Evolutionary conservation across 1,284 basidiomycete species (phyloP).

Genomic region (Caloboletus inedulis): DNA sequence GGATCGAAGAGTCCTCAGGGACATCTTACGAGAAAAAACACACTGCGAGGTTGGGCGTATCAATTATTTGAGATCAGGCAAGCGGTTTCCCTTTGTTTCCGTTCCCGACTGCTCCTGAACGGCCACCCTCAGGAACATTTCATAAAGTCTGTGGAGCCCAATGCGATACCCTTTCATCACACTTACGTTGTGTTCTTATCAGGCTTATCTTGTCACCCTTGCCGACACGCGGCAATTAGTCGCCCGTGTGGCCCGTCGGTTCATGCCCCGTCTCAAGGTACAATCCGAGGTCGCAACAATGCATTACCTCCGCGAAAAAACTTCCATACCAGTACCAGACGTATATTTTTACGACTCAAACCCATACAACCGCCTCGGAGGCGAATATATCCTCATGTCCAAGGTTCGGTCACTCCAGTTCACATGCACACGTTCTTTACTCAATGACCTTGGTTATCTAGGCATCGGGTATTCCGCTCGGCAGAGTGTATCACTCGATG

Average conservation of each 20-base stretch:
- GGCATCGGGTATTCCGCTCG: conserved; percentile 68
- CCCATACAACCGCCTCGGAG: conserved; percentile 76
- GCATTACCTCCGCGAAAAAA: conserved; percentile 65
- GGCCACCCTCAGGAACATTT: conserved; percentile 57
- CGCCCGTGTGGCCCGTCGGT: conserved; percentile 73
- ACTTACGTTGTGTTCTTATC: conserved; percentile 11
- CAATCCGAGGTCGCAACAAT: conserved; percentile 82
- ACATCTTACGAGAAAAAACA: conserved; percentile 70
- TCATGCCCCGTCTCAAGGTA: conserved; percentile 79
- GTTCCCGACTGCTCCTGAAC: conserved; percentile 1
- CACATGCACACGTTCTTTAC: conserved; percentile 8
- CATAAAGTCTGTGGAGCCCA: conserved; percentile 55
- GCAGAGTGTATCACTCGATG: conserved; percentile 65
- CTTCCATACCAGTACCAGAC: conserved; percentile 65
- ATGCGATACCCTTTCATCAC: background rate
- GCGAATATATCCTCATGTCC: conserved; percentile 81
- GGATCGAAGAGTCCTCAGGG: conserved; percentile 66
- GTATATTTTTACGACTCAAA: conserved; percentile 76
- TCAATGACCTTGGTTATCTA: conserved; percentile 31
- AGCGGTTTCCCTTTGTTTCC: conserved; percentile 23
- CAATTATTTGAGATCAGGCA: conserved; percentile 69
- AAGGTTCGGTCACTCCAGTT: conserved; percentile 48
- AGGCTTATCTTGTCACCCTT: conserved; percentile 77
- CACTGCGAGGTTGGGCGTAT: conserved; percentile 63
- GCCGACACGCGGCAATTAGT: conserved; percentile 58